These are phyloP conservation scores for Saccharomyces kudriavzevii DNA, from an alignment of 805 yeast species.

Conservation along the genomic window DNA sequence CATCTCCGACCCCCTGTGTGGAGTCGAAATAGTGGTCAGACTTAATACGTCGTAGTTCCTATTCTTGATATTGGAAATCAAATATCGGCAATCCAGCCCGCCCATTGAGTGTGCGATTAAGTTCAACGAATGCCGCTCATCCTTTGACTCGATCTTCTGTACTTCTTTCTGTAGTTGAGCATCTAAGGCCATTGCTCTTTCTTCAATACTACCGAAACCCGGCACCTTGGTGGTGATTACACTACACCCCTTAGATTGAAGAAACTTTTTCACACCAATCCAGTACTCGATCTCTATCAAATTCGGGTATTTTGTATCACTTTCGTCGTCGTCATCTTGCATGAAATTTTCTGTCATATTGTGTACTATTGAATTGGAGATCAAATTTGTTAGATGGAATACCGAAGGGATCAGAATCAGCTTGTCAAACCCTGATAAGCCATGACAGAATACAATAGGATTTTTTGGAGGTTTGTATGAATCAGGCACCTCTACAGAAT, in stretches of 20 bases:
- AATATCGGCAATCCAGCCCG: conserved; percentile 74
- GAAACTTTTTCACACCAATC: conserved; percentile 64
- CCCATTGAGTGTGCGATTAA: conserved; percentile 91
- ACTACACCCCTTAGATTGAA: conserved; percentile 54
- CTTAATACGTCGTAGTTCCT: conserved; percentile 54
- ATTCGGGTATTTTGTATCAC: conserved; percentile 9
- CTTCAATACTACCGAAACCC: conserved; percentile 67
- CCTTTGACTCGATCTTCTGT: conserved; percentile 14
- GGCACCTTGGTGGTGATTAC: conserved; percentile 75
- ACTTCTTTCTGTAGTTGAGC: conserved; percentile 36
- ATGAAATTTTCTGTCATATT: conserved; percentile 18
- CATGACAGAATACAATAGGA: conserved; percentile 81
- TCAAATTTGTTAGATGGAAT: conserved; percentile 22
- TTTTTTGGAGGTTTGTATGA: conserved; percentile 50
- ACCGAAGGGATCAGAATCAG: conserved; percentile 38
- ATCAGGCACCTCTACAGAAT: background rate
- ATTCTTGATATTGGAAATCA: conserved; percentile 49
- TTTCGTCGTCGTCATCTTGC: conserved; percentile 7
- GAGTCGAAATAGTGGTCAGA: conserved; percentile 79
- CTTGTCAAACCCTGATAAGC: conserved; percentile 73
- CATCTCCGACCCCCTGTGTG: conserved; percentile 78
- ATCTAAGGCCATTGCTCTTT: conserved; percentile 54
- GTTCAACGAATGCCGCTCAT: conserved; percentile 48
- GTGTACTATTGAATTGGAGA: conserved; percentile 12
- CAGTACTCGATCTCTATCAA: conserved; percentile 55